phyloP scores from a whole-genome alignment of 2,329 filamentous ascomycete species.

The Calonectria pseudoturangicola region DNA sequence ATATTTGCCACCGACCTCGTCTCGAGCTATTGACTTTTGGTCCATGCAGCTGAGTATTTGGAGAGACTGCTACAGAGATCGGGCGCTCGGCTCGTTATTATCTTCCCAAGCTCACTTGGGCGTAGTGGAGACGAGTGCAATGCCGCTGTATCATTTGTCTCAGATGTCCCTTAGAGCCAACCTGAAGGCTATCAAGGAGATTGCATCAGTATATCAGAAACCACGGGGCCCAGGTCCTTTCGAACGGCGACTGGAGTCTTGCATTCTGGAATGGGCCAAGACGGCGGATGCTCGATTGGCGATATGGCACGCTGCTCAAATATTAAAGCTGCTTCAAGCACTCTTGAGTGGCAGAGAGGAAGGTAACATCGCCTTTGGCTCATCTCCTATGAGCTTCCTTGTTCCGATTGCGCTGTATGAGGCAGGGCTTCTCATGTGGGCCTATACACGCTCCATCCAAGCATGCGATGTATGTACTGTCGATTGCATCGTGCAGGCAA shows the following conservation, averaged over 20 bases:
- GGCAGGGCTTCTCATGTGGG: not conserved
- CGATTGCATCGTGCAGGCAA: not conserved
- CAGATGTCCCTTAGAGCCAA: slow-evolving; percentile 4
- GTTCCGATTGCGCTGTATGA: not conserved
- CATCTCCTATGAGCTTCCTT: not conserved
- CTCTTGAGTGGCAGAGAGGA: too few relatives aligned
- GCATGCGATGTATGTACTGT: not conserved
- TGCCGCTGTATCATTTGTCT: not conserved
- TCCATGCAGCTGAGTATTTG: not conserved
- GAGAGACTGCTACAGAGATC: slow-evolving; percentile 8
- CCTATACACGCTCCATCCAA: slow-evolving; percentile 10
- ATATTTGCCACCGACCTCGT: not conserved
- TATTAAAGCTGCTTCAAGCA: not conserved
- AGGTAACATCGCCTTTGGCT: too few relatives aligned
- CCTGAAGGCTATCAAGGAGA: not conserved
- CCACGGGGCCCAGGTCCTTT: not conserved
- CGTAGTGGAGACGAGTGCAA: not conserved
- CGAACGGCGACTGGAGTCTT: not conserved
- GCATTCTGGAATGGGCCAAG: not conserved
- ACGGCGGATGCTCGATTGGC: not conserved
- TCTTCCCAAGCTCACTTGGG: not conserved
- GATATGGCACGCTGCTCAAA: slow-evolving; percentile 2
- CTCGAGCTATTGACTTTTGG: slow-evolving; percentile 1
- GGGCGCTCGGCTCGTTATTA: not conserved
- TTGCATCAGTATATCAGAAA: not conserved